phyloP scores from a whole-genome alignment of 2,329 filamentous ascomycete species.

The Incumbomyces lentus region DNA sequence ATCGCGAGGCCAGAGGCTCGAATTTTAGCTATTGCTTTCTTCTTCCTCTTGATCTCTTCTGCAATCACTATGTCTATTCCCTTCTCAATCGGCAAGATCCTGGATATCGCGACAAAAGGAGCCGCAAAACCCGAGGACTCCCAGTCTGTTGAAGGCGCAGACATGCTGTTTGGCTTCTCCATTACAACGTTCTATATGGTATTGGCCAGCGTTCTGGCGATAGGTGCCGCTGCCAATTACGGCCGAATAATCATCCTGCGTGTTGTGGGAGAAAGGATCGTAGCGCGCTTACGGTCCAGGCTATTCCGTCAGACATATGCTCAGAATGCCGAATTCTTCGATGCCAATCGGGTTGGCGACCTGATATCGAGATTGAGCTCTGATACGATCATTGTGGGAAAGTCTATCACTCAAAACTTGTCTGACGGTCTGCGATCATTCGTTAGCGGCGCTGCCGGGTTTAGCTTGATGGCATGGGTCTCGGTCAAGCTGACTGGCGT shows the following conservation, averaged over 20 bases:
- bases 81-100: constrained; percentile 89
- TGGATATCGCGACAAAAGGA: constrained; percentile 78
- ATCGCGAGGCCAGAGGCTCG: constrained; percentile 78
- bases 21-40: constrained; percentile 67
- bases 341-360: constrained; percentile 92
- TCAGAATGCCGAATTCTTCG: constrained; percentile 92
- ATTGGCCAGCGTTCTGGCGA: constrained; percentile 62
- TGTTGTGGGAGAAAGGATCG: constrained; percentile 90
- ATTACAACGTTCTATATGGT: constrained; percentile 80
- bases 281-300: constrained; percentile 76
- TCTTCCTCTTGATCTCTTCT: constrained; percentile 79
- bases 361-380: constrained; percentile 90
- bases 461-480: constrained; percentile 91
- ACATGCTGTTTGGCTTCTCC: constrained; percentile 69
- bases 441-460: constrained; percentile 81
- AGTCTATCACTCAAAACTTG: constrained; percentile 95
- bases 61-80: constrained; percentile 92
- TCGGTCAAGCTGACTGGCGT: constrained; percentile 83
- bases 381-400: constrained; percentile 95
- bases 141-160: constrained; percentile 33
- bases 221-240: constrained; percentile 87
- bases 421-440: constrained; percentile 88
- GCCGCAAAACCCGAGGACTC: constrained; percentile 30
- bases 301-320: constrained; percentile 86
- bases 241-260: constrained; percentile 84